Base-by-base conservation (phyloP, 192 early-diverging fungal genomes). In the Coemansia sp. region DNA sequence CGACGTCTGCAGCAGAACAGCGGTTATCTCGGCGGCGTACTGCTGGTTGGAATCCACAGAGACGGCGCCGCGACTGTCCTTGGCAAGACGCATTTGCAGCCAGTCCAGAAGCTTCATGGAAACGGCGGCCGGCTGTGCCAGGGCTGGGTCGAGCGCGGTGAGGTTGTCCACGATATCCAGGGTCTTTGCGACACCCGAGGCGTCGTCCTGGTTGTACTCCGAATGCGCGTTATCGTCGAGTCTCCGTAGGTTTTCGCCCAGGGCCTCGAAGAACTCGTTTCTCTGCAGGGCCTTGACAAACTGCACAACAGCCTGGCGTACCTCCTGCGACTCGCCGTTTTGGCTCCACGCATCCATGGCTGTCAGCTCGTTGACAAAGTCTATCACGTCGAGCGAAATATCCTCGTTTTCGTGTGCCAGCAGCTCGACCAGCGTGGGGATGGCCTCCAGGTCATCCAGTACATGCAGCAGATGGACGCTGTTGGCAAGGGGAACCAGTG, bases 371-470 rank as follows among this genome's bases (percentile, higher is more conserved):
- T 89, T 91, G n/a, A 95, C 64, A 10, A 98, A 67, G 65, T 92
- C 89, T 39, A 97, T 83, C 1, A 91, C 86, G 27, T 88, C 87
- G 32, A 95, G 87, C 2, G 85, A 73, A 74, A 99, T 95, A 68
- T 99, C 97, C 18, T 88, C 90, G 76, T 99, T 99, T 50, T 95
- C 94, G 67, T 99, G 97, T 35, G 86, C 81, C 30, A 99, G 65
- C 29, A 98, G 80, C 2, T 86, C 85, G 18, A 94, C 69, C 18
- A 97, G 75, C 6, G 86, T 85, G 1, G 82, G 63, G 9, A 89
- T 52, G 2, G 83, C 86, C 19, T 82, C 86, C 47, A 97, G 64
- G 24, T 89, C 80, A 2, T 94, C 84, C 4, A 95, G 76, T 6
- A 83, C 81, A 4, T 84, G 78, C 62, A 95, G 47, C 20, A 89